A percentile compares a stretch with the other conserved stretches of the same genome.
phyloP scores from a whole-genome alignment of 768 basidiomycete genomes.

The Glaciozyma antarctica region DNA sequence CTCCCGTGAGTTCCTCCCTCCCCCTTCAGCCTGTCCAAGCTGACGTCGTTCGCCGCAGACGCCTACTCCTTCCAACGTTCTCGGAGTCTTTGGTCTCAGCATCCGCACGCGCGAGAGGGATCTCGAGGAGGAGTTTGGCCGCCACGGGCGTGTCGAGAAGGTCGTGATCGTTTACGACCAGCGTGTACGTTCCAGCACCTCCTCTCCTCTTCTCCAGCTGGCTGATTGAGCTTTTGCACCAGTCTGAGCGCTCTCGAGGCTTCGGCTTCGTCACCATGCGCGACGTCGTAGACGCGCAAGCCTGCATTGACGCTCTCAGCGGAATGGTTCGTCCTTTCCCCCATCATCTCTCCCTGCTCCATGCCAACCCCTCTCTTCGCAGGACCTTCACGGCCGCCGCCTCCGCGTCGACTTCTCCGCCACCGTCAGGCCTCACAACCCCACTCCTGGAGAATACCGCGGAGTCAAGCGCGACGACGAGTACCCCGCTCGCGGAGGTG shows the following conservation, averaged over 20 bases:
- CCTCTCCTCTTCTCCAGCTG: neutral
- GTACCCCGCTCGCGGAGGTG: constrained; percentile 43
- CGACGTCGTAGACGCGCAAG: constrained; percentile 71
- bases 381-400: constrained; percentile 90
- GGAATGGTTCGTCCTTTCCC: constrained; percentile 53
- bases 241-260: constrained; percentile 90
- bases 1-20: too few species aligned
- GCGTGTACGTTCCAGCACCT: constrained; percentile 16
- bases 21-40: too few species aligned
- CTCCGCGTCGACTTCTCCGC: constrained; percentile 97
- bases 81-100: constrained; percentile 97
- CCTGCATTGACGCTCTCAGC: constrained; percentile 82
- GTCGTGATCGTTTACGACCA: constrained; percentile 86
- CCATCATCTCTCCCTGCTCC: neutral
- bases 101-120: constrained; percentile 90
- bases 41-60: neutral
- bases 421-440: constrained; percentile 83
- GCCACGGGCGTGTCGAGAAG: constrained; percentile 83
- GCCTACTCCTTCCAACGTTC: constrained; percentile 52
- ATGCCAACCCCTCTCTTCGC: neutral
- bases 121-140: constrained; percentile 83
- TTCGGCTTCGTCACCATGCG: constrained; percentile 97
- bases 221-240: constrained; percentile 36
- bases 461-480: constrained; percentile 50
- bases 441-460: constrained; percentile 98